Percentiles rank a stretch among this genome's conserved stretches.
These are phyloP conservation scores for Albugo candida DNA, from an alignment of 352 stramenopile genomes.

Conservation along the genomic window DNA sequence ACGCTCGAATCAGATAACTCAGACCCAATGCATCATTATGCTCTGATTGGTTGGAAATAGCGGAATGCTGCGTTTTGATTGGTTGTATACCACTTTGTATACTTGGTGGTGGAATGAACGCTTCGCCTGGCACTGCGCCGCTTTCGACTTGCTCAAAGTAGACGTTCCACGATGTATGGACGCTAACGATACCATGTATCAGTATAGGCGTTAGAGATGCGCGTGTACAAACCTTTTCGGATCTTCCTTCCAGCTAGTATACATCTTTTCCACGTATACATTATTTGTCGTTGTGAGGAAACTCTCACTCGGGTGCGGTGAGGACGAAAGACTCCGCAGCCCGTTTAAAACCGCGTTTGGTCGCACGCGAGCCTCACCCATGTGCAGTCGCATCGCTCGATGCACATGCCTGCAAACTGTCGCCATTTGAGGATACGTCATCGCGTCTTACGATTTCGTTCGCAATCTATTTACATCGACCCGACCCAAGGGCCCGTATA, in stretches of 20 bases:
- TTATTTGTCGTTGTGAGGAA: conserved; percentile 90
- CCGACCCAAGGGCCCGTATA: too few relatives aligned
- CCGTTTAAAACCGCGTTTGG: too few relatives aligned
- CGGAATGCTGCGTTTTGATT: conserved; percentile 16
- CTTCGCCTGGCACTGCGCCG: conserved; percentile 52
- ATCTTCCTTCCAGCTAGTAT: conserved; percentile 83
- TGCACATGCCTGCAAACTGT: too few relatives aligned
- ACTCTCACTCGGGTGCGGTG: conserved; percentile 59
- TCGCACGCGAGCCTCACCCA: too few relatives aligned
- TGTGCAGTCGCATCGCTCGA: too few relatives aligned
- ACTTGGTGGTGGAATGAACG: conserved; percentile 64
- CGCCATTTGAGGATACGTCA: too few relatives aligned
- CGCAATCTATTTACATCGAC: too few relatives aligned
- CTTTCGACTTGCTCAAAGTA: conserved; percentile 74
- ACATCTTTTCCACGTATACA: conserved; percentile 97
- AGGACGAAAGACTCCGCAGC: conserved; percentile 29
- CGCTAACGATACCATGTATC: conserved; percentile 15
- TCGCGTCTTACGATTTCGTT: too few relatives aligned
- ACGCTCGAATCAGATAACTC: conserved; percentile 94
- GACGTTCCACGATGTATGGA: conserved; percentile 76
- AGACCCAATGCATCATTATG: conserved; percentile 78
- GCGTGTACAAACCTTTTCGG: conserved; percentile 30
- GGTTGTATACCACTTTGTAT: conserved; percentile 57
- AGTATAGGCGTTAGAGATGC: background rate
- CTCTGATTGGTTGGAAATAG: conserved; percentile 8